Conservation (phyloP, 1,139 yeast genomes). For the Saccharomyces hybrid region DNA sequence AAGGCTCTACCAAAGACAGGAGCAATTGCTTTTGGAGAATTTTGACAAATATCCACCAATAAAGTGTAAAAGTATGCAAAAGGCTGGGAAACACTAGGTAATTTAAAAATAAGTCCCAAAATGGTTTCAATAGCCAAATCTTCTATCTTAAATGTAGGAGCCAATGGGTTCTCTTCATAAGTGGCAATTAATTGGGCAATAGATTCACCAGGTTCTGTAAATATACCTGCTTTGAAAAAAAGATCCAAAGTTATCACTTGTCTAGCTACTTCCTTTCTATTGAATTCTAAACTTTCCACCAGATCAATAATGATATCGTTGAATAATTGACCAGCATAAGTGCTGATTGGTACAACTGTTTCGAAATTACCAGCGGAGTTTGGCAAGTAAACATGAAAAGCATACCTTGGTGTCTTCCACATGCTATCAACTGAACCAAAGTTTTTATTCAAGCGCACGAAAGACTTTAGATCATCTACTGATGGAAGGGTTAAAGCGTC, state of each 20-base stretch:
- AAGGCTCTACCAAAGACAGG: constrained; percentile 94
- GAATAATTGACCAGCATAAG: constrained; percentile 56
- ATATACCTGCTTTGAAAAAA: constrained; percentile 61
- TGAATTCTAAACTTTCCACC: constrained; percentile 75
- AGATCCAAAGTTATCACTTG: constrained; percentile 71
- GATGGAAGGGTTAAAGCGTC: constrained; percentile 36
- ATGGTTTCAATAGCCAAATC: constrained; percentile 83
- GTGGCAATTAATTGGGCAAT: constrained; percentile 58
- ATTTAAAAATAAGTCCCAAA: constrained; percentile 65
- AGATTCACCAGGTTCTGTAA: constrained; percentile 79
- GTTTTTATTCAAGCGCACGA: constrained; percentile 31
- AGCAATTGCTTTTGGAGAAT: constrained; percentile 84
- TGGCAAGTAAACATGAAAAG: constrained; percentile 59
- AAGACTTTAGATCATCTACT: constrained; percentile 34
- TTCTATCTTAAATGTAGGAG: constrained; percentile 82
- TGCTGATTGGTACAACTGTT: constrained; percentile 63
- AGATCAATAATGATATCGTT: constrained; percentile 72
- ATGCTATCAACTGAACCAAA: constrained; percentile 42
- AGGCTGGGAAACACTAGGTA: constrained; percentile 62
- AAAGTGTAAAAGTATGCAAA: constrained; percentile 77
- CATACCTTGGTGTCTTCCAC: constrained; percentile 52
- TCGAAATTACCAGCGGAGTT: constrained; percentile 39
- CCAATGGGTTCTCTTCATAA: constrained; percentile 32
- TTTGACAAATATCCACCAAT: constrained; percentile 80
- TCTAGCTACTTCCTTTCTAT: constrained; percentile 78